Evolutionary conservation across 2,329 filamentous ascomycete species (phyloP).

Genomic region (Trematosphaeria pertusa): DNA sequence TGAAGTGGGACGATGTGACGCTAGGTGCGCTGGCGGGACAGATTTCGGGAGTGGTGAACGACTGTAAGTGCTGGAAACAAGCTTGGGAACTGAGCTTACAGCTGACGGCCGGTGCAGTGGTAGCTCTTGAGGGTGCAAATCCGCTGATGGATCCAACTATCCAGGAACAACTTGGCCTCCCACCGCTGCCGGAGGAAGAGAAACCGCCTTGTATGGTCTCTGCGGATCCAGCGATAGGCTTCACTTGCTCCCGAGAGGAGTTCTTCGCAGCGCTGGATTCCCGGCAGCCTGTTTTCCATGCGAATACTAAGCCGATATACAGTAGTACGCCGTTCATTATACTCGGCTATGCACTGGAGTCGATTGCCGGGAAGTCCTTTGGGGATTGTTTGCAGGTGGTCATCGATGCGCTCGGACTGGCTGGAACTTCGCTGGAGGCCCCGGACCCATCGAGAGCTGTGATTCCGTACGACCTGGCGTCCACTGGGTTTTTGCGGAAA

Average conservation of each 20-base stretch:
- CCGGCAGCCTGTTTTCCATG: conserved; percentile 48
- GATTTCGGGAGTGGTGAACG: conserved; percentile 34
- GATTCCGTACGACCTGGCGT: conserved; percentile 10
- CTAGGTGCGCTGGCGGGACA: conserved; percentile 40
- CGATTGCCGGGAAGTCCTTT: conserved; percentile 51
- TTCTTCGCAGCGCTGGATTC: conserved; percentile 14
- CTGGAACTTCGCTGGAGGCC: conserved; percentile 46
- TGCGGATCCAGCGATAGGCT: neutral
- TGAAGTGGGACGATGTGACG: conserved; percentile 41
- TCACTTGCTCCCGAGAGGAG: conserved; percentile 9
- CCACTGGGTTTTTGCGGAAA: conserved; percentile 1
- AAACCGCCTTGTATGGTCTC: conserved; percentile 3
- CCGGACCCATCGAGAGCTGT: conserved; percentile 17
- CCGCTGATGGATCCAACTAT: neutral
- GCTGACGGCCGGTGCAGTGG: neutral
- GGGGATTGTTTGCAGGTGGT: conserved; percentile 52
- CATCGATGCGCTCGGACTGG: conserved; percentile 53
- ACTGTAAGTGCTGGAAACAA: conserved; percentile 10
- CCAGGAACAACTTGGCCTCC: conserved; percentile 9
- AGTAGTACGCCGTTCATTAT: conserved; percentile 57
- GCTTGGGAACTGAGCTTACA: neutral
- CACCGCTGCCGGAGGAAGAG: conserved; percentile 12
- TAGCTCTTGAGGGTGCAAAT: neutral
- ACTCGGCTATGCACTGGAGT: conserved; percentile 56
- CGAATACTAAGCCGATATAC: conserved; percentile 56